phyloP scores from a whole-genome alignment of 768 basidiomycete genomes.

The Tricholoma terreum region DNA sequence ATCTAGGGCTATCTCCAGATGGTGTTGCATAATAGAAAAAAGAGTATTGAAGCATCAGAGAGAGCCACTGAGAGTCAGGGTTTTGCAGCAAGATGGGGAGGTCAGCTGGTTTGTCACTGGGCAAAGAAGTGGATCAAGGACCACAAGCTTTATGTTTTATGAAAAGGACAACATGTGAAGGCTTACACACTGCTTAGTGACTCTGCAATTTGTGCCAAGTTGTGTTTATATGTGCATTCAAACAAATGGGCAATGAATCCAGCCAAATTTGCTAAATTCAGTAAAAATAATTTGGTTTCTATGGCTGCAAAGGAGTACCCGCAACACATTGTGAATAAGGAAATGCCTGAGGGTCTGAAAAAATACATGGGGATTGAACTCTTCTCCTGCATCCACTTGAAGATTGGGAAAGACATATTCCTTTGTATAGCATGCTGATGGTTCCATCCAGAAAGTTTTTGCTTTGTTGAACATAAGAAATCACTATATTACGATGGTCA shows the following conservation, averaged over 20 bases:
- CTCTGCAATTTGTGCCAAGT: no score
- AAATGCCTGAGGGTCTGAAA: no score
- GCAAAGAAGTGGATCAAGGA: conserved; percentile 18
- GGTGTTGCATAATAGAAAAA: conserved; percentile 21
- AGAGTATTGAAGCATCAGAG: conserved; percentile 22
- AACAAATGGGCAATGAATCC: no score
- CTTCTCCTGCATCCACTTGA: no score
- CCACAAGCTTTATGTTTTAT: conserved; percentile 21
- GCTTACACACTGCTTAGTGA: no score
- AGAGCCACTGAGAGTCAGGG: conserved; percentile 27
- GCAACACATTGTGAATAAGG: no score
- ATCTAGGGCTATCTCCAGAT: conserved; percentile 27
- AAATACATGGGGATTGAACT: no score
- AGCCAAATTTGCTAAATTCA: no score
- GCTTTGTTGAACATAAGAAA: conserved; percentile 25
- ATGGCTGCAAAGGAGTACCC: no score
- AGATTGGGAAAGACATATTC: no score
- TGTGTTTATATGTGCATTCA: no score
- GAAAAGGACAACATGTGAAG: conserved; percentile 24
- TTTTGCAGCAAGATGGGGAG: conserved; percentile 25
- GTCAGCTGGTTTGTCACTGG: conserved; percentile 25
- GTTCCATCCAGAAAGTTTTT: conserved; percentile 27
- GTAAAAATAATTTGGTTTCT: no score
- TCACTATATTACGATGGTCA: conserved; percentile 35
- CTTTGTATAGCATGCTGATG: conserved; percentile 27